Percentiles rank a stretch among this genome's conserved stretches.
Evolutionary conservation across 306 rosid species (phyloP).

Genomic region (Fragaria ananassa): DNA sequence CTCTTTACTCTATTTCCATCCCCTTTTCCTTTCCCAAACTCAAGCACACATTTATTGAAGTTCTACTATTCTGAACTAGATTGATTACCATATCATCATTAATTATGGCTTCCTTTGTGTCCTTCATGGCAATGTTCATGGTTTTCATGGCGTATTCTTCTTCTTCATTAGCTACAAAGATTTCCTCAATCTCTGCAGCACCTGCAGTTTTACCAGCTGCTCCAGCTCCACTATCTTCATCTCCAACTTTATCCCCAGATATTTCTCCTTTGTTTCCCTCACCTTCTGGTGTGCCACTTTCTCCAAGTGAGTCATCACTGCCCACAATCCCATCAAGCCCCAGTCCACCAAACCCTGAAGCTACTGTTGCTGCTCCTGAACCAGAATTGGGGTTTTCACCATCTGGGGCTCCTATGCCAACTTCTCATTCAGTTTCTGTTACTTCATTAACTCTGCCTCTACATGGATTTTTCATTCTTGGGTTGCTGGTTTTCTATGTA

Average conservation of each 20-base stretch:
- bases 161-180: neutral
- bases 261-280: slow-evolving; percentile 49
- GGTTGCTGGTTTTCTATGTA: slow-evolving; percentile 13
- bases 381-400: slow-evolving; percentile 38
- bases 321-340: slow-evolving; percentile 56
- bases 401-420: slow-evolving; percentile 31
- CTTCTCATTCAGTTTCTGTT: slow-evolving; percentile 23
- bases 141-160: slow-evolving; percentile 24
- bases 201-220: slow-evolving; percentile 38
- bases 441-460: slow-evolving; percentile 14
- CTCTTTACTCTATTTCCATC: neutral
- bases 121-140: slow-evolving; percentile 22
- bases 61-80: slow-evolving; percentile 9
- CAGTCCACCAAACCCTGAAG: slow-evolving; percentile 56
- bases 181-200: slow-evolving; percentile 50
- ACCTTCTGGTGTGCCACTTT: slow-evolving; percentile 31
- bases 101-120: slow-evolving; percentile 38
- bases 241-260: slow-evolving; percentile 46
- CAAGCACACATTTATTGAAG: slow-evolving; percentile 17
- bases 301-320: slow-evolving; percentile 47
- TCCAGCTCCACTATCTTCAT: slow-evolving; percentile 25
- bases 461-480: slow-evolving; percentile 15
- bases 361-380: slow-evolving; percentile 27
- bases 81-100: slow-evolving; percentile 26
- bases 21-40: neutral